Conservation (phyloP, 805 yeast species). For the Myxozyma geophila region DNA sequence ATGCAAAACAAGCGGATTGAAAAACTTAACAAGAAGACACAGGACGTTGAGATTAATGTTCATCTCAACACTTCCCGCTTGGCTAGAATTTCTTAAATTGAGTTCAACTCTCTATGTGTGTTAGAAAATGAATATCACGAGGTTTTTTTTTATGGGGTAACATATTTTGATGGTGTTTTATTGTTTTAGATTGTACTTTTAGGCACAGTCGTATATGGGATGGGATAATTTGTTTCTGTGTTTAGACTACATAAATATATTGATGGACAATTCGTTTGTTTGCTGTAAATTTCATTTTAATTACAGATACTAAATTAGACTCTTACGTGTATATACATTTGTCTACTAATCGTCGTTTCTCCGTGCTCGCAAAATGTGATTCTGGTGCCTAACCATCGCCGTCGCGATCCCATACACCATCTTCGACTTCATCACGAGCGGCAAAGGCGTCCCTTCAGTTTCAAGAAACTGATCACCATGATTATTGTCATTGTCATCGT, state of each 20-base stretch:
- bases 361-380: conserved; percentile 11
- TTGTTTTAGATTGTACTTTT: too few relatives aligned
- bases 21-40: conserved; percentile 81
- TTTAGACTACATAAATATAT: too few relatives aligned
- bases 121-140: neutral
- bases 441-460: conserved; percentile 17
- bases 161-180: neutral
- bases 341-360: neutral
- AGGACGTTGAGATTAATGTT: conserved; percentile 79
- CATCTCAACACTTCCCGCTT: conserved; percentile 75
- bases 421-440: conserved; percentile 4
- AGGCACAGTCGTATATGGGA: too few relatives aligned
- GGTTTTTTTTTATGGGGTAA: conserved; percentile 6
- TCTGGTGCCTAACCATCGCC: conserved; percentile 27
- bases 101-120: neutral
- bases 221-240: too few relatives aligned
- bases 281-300: too few relatives aligned
- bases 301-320: too few relatives aligned
- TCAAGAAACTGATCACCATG: conserved; percentile 13
- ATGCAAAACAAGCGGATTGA: conserved; percentile 75
- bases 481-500: too few relatives aligned
- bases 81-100: conserved; percentile 54
- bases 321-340: too few relatives aligned
- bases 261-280: too few relatives aligned
- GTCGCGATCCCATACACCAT: conserved; percentile 33